Conservation (phyloP, 495 filamentous ascomycete species). For the Penicillium mononematosum region DNA sequence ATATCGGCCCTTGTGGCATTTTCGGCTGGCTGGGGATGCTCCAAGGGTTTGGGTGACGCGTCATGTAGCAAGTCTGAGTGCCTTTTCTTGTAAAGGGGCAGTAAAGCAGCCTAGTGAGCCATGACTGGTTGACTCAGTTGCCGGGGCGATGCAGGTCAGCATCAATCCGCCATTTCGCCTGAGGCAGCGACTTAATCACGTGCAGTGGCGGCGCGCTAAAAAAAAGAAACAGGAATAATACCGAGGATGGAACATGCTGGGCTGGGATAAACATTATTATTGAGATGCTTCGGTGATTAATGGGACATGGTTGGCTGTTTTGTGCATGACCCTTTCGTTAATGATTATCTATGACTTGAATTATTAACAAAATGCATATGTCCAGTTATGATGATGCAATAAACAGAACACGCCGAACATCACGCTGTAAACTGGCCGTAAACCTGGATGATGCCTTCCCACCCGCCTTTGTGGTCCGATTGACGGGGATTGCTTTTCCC, state of each 20-base stretch:
- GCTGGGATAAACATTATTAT: background rate
- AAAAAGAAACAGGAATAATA: slow-evolving; percentile 9
- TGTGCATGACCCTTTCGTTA: background rate
- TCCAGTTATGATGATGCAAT: slow-evolving; percentile 14
- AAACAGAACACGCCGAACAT: background rate
- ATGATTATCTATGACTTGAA: background rate
- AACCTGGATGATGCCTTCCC: slow-evolving; percentile 55
- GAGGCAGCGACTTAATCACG: slow-evolving; percentile 1
- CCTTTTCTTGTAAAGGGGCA: background rate
- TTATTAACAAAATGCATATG: slow-evolving; percentile 11
- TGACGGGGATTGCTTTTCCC: slow-evolving; percentile 33
- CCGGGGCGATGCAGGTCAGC: slow-evolving; percentile 6
- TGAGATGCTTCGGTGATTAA: no score
- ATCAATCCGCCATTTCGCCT: slow-evolving; percentile 3
- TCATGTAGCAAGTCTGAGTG: background rate
- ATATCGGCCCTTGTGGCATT: background rate
- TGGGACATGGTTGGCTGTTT: no score
- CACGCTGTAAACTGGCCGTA: slow-evolving; percentile 30
- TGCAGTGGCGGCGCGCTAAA: slow-evolving; percentile 3
- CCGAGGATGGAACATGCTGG: background rate
- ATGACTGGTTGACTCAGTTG: slow-evolving; percentile 2
- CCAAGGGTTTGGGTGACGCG: slow-evolving; percentile 8
- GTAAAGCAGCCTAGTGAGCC: background rate
- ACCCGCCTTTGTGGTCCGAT: slow-evolving; percentile 50
- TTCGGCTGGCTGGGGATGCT: background rate